Conservation (phyloP, 2,329 filamentous ascomycete species). For the Botrytis byssoidea region DNA sequence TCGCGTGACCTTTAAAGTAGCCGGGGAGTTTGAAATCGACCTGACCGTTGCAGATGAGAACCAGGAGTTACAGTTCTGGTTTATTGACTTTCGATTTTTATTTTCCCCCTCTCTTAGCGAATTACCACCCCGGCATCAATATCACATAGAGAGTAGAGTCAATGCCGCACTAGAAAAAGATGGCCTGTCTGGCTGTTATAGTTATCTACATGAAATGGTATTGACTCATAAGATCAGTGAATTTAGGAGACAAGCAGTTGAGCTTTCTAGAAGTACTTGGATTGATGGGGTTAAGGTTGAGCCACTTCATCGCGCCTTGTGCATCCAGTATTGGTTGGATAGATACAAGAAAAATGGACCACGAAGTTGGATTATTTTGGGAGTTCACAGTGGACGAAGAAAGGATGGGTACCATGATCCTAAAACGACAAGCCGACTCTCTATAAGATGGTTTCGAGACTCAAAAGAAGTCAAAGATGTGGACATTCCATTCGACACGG, state of each 20-base stretch:
- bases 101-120: slow-evolving; percentile 68
- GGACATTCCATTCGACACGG: slow-evolving; percentile 65
- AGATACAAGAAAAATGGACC: slow-evolving; percentile 54
- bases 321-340: slow-evolving; percentile 87
- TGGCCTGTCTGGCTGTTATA: slow-evolving; percentile 77
- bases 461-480: slow-evolving; percentile 69
- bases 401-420: slow-evolving; percentile 45
- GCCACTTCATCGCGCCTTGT: slow-evolving; percentile 73
- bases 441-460: slow-evolving; percentile 80
- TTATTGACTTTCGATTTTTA: slow-evolving; percentile 84
- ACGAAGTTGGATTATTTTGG: slow-evolving; percentile 91
- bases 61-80: slow-evolving; percentile 81
- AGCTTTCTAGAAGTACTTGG: slow-evolving; percentile 71
- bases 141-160: slow-evolving; percentile 65
- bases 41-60: slow-evolving; percentile 88
- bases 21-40: slow-evolving; percentile 87
- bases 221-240: slow-evolving; percentile 88
- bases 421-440: slow-evolving; percentile 54
- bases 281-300: slow-evolving; percentile 75
- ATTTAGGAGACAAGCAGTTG: slow-evolving; percentile 71
- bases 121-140: slow-evolving; percentile 62
- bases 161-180: slow-evolving; percentile 69
- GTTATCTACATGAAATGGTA: slow-evolving; percentile 81
- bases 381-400: slow-evolving; percentile 64
- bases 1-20: slow-evolving; percentile 83